A percentile compares a stretch with the other conserved stretches of the same genome.
These are phyloP conservation scores for Cladosporium sp. DNA, from an alignment of 2,329 filamentous ascomycete genomes.

Conservation along the genomic window DNA sequence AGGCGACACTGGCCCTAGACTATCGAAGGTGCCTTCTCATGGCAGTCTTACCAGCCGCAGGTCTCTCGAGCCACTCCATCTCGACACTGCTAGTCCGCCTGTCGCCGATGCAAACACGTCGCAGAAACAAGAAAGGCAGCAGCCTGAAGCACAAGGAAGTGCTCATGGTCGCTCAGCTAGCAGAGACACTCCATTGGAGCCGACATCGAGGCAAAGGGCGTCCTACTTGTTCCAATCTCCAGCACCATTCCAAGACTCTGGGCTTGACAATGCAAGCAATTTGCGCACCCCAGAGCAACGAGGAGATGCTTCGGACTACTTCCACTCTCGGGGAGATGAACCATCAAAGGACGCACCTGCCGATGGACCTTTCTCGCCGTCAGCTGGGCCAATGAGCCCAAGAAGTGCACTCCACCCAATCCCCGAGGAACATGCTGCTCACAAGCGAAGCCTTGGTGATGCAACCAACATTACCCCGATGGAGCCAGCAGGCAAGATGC, in stretches of 20 bases:
- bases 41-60: slow-evolving; percentile 28
- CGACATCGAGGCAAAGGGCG: slow-evolving; percentile 43
- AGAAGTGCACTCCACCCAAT: slow-evolving; percentile 46
- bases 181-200: slow-evolving; percentile 35
- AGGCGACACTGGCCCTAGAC: background rate
- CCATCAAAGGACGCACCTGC: background rate
- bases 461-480: slow-evolving; percentile 17
- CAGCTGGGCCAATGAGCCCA: slow-evolving; percentile 21
- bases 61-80: slow-evolving; percentile 28
- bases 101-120: slow-evolving; percentile 19
- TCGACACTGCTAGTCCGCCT: slow-evolving; percentile 19
- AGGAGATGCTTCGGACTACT: slow-evolving; percentile 14
- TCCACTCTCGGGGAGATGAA: slow-evolving; percentile 5
- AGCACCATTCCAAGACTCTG: slow-evolving; percentile 21
- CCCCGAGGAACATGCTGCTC: slow-evolving; percentile 37
- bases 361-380: slow-evolving; percentile 17
- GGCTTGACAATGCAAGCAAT: background rate
- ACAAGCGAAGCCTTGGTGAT: slow-evolving; percentile 39
- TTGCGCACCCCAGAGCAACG: background rate
- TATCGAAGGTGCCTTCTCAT: slow-evolving; percentile 16
- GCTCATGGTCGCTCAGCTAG: slow-evolving; percentile 21
- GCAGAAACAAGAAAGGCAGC: slow-evolving; percentile 19
- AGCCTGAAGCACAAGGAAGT: slow-evolving; percentile 4
- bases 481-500: slow-evolving; percentile 31
- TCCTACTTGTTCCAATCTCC: slow-evolving; percentile 45